Conservation (phyloP, 495 filamentous ascomycete species). For the Neurospora discreta region DNA sequence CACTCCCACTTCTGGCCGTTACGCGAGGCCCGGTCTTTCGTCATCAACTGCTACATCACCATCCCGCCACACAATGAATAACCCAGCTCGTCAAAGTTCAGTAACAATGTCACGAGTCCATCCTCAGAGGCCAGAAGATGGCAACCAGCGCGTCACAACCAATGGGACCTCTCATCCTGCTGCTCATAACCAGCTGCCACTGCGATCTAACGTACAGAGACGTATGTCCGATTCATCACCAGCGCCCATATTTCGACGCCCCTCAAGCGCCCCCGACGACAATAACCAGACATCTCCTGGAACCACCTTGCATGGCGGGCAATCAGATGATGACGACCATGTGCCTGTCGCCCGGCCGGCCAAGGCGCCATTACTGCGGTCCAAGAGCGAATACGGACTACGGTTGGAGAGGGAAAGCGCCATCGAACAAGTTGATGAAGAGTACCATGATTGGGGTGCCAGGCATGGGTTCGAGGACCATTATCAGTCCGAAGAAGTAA, state of each 20-base stretch:
- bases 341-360: slow-evolving; percentile 23
- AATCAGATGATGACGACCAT: slow-evolving; percentile 12
- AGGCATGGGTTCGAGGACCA: slow-evolving; percentile 61
- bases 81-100: slow-evolving; percentile 8
- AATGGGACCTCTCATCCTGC: not conserved
- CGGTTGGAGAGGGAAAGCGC: slow-evolving; percentile 25
- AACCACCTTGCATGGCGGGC: not conserved
- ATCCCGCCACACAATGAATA: slow-evolving; percentile 2
- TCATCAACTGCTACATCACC: slow-evolving; percentile 10
- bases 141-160: not conserved
- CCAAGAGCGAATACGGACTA: slow-evolving; percentile 61
- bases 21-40: slow-evolving; percentile 3
- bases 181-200: slow-evolving; percentile 1
- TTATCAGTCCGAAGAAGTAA: slow-evolving; percentile 55
- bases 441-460: slow-evolving; percentile 40
- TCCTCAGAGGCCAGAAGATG: slow-evolving; percentile 13
- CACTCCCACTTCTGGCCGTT: not conserved
- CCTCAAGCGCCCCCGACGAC: slow-evolving; percentile 23
- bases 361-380: slow-evolving; percentile 50
- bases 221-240: slow-evolving; percentile 5
- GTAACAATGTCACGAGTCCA: slow-evolving; percentile 15
- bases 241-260: slow-evolving; percentile 11
- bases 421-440: slow-evolving; percentile 27
- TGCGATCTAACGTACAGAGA: not conserved
- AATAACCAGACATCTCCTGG: slow-evolving; percentile 5